phyloP scores from a whole-genome alignment of 495 filamentous ascomycete species.

The Hypoxylon rickii region DNA sequence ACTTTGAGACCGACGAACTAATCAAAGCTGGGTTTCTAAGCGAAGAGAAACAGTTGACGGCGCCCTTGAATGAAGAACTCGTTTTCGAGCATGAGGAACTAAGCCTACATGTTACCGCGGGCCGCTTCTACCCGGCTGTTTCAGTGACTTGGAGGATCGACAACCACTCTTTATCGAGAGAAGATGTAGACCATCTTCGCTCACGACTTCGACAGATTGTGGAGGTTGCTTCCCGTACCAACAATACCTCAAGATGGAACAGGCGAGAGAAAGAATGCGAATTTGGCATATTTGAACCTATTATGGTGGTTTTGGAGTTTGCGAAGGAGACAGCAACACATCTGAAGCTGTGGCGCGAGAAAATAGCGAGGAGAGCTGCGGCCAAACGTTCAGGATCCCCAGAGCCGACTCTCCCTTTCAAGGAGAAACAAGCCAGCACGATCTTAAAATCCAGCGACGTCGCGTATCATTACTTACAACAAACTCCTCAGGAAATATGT shows the following conservation, averaged over 20 bases:
- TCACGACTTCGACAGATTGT: constrained; percentile 9
- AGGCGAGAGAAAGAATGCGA: constrained; percentile 12
- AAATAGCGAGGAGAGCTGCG: not conserved
- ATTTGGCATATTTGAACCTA: constrained; percentile 27
- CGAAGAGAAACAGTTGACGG: constrained; percentile 8
- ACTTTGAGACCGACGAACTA: constrained; percentile 34
- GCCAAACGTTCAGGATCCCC: not conserved
- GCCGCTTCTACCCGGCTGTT: constrained; percentile 28
- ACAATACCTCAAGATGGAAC: constrained; percentile 27
- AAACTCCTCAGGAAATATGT: constrained; percentile 44
- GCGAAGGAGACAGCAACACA: constrained; percentile 12
- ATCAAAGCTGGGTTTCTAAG: constrained; percentile 21
- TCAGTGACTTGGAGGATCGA: constrained; percentile 30
- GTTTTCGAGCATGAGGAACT: constrained; percentile 30
- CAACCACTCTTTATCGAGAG: constrained; percentile 27
- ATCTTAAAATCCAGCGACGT: constrained; percentile 22
- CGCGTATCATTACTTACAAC: constrained; percentile 34
- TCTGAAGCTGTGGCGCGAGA: constrained; percentile 19
- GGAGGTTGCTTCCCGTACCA: constrained; percentile 14
- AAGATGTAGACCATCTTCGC: constrained; percentile 32
- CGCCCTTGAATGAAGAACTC: constrained; percentile 24
- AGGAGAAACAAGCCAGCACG: constrained; percentile 15
- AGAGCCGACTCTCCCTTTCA: not conserved
- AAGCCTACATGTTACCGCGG: constrained; percentile 24
- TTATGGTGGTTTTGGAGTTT: constrained; percentile 25